Conservation (phyloP, 306 rosid species). For the Albizia julibrissin region DNA sequence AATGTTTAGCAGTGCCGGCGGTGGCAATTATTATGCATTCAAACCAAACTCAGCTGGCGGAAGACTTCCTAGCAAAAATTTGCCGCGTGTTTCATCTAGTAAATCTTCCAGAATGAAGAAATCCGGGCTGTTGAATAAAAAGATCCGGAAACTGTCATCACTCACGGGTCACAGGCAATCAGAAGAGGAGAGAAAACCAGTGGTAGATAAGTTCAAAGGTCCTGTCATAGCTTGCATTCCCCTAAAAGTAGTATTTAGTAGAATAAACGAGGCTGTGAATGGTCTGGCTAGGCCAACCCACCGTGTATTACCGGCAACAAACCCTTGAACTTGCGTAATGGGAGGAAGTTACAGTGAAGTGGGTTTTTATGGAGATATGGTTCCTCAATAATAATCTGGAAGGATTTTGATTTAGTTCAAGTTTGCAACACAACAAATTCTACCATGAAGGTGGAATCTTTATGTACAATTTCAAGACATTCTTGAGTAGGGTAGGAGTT, state of each 20-base stretch:
- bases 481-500: constrained; percentile 48
- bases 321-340: constrained; percentile 40
- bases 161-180: constrained; percentile 68
- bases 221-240: constrained; percentile 88
- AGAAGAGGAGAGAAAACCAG: constrained; percentile 56
- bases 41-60: constrained; percentile 38
- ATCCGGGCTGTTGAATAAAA: constrained; percentile 67
- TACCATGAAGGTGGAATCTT: constrained; percentile 45
- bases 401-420: constrained; percentile 38
- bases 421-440: constrained; percentile 45
- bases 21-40: constrained; percentile 27
- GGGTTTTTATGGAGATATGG: constrained; percentile 31
- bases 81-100: constrained; percentile 20
- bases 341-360: constrained; percentile 34
- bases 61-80: constrained; percentile 51
- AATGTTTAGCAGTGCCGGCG: constrained; percentile 38
- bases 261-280: constrained; percentile 82
- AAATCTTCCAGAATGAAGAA: constrained; percentile 65
- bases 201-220: constrained; percentile 63
- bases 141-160: constrained; percentile 82
- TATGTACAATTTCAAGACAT: constrained; percentile 55
- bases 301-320: constrained; percentile 44
- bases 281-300: constrained; percentile 64
- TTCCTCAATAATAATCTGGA: constrained; percentile 40
- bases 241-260: constrained; percentile 77